phyloP scores from a whole-genome alignment of 164 flowering plant genomes.

The Nelumbo lutea region DNA sequence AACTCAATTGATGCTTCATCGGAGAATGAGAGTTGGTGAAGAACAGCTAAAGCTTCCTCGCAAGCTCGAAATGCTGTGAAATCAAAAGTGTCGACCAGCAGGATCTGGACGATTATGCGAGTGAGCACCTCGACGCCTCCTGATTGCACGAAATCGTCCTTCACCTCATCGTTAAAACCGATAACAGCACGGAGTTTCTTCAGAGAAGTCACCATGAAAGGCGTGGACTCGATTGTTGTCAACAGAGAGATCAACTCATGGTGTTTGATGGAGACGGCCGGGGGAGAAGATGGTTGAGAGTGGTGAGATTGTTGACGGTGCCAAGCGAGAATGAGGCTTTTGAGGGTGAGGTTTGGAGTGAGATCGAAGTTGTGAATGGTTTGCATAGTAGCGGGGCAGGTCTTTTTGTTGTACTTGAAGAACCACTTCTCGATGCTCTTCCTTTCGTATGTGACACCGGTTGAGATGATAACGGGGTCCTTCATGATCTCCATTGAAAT shows the following conservation, averaged over 20 bases:
- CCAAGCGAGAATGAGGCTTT: conserved; percentile 55
- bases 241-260: conserved; percentile 37
- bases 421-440: conserved; percentile 64
- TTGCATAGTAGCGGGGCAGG: conserved; percentile 77
- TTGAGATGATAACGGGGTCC: conserved; percentile 65
- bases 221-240: conserved; percentile 15
- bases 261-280: conserved; percentile 20
- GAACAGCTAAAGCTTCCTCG: conserved; percentile 55
- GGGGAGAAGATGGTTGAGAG: conserved; percentile 1
- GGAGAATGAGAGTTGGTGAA: conserved; percentile 30
- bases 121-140: conserved; percentile 47
- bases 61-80: conserved; percentile 46
- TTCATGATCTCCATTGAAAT: conserved; percentile 74
- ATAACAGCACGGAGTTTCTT: conserved; percentile 39
- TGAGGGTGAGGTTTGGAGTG: conserved; percentile 72
- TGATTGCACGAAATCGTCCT: conserved; percentile 25
- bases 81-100: conserved; percentile 32
- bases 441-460: conserved; percentile 65
- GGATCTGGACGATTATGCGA: conserved; percentile 27
- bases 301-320: neutral
- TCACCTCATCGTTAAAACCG: conserved; percentile 26
- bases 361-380: conserved; percentile 23
- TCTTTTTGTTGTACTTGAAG: conserved; percentile 43
- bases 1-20: conserved; percentile 20
- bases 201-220: conserved; percentile 37